Conservation (phyloP, 2,329 filamentous ascomycete genomes). For the Colletotrichum cereale region DNA sequence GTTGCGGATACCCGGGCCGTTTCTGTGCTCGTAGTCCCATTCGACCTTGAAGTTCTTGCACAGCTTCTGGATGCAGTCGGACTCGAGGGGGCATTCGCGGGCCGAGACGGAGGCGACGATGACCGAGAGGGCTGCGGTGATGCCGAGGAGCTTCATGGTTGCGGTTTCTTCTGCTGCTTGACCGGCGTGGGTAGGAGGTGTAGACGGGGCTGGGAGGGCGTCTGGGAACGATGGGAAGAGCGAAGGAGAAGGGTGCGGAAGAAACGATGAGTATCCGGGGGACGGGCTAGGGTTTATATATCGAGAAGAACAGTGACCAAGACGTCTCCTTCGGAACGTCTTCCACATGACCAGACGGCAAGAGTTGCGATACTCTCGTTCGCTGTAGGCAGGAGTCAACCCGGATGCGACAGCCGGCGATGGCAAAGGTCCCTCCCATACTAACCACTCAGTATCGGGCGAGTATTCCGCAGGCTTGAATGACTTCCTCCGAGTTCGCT, state of each 20-base stretch:
- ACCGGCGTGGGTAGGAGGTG: not conserved
- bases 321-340: no score
- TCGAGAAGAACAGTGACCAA: no score
- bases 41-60: slow-evolving; percentile 8
- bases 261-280: no score
- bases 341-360: not conserved
- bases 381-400: not conserved
- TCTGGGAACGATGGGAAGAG: not conserved
- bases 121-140: not conserved
- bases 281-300: not conserved
- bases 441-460: not conserved
- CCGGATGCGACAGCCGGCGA: not conserved
- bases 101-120: not conserved
- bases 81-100: slow-evolving; percentile 8
- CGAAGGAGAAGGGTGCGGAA: not conserved
- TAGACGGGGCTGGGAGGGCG: not conserved
- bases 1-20: no score
- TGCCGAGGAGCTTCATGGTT: not conserved
- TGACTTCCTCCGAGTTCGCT: no score
- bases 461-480: not conserved
- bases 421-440: no score
- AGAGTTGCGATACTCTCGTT: not conserved
- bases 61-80: slow-evolving; percentile 13
- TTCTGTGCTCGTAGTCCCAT: no score
- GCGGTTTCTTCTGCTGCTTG: not conserved